Base-by-base conservation (phyloP, 805 yeast species). In the Myxozyma neglecta region DNA sequence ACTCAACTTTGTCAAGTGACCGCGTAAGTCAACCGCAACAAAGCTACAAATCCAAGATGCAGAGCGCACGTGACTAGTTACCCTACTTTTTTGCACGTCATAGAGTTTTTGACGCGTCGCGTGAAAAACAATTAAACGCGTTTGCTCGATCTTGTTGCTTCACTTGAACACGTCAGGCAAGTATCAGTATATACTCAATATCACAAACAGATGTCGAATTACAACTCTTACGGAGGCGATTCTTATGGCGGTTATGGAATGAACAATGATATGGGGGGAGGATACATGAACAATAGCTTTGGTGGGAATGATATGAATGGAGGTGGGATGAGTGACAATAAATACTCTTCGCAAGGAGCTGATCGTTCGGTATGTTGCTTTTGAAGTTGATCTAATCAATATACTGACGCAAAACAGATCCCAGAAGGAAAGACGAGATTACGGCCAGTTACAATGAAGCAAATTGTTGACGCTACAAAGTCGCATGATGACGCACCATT, bases 381-480 rank as follows among this genome's bases (percentile, higher is more conserved):
- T 29, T 16, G 29, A 35, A 18, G 10, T 7, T 9, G 20, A 14
- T 13, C n/a, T 36, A 9, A 35, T 16, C n/a, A 8, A 13, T 8
- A 18, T 9, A 43, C 13, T 43, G 42, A 43, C 24, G 40, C 44
- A 5, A 3, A 32, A 18, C 54, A 55, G 60, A 32, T 47, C 35
- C 56, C 65, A 10, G 62, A 63, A 35, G 67, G 60, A 37, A 49
- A 60, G 53, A 53, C 60, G 32, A 40, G 64, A 34, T 35, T 66
- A 14, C 70, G 77, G 10, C 87, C 91, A 0, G 87, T 87, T 16
- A 86, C 90, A 9, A 80, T 87, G 70, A 84, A 84, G 70, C 89
- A 85, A 73, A 73, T 86, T 53, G 75, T 77, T 64, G 84, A 82
- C 57, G 80, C 86, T 4, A 69, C 76, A 10, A 84, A 82, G 60